Percentiles rank a stretch among this genome's conserved stretches.
Evolutionary conservation across 352 stramenopile genomes (phyloP).

Genomic region (Phytophthora aleatoria): DNA sequence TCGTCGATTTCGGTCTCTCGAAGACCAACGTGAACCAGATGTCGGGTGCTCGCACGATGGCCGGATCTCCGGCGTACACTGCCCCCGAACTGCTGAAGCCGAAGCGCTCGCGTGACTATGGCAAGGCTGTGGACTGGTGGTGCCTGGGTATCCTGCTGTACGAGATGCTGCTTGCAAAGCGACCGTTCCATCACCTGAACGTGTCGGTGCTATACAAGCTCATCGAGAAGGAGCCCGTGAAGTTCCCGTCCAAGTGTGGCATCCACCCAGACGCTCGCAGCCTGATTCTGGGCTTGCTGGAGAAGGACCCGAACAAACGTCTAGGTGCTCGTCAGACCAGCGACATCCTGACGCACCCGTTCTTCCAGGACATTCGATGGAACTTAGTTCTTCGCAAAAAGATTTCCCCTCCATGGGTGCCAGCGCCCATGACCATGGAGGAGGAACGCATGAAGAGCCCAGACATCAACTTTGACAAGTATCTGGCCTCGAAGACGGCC

Average conservation of each 20-base stretch:
- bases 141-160: conserved; percentile 91
- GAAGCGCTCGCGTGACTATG: conserved; percentile 85
- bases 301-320: conserved; percentile 85
- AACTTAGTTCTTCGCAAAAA: conserved; percentile 86
- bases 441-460: conserved; percentile 78
- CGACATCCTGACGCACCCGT: conserved; percentile 84
- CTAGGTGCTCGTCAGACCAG: conserved; percentile 83
- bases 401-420: conserved; percentile 75
- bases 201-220: conserved; percentile 91
- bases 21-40: conserved; percentile 92
- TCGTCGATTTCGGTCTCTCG: conserved; percentile 95
- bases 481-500: conserved; percentile 78
- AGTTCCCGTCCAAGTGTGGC: conserved; percentile 80
- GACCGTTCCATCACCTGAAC: conserved; percentile 92
- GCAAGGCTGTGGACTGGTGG: conserved; percentile 89
- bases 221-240: conserved; percentile 89
- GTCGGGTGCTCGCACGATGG: conserved; percentile 84
- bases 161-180: conserved; percentile 92
- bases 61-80: conserved; percentile 82
- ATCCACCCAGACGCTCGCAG: conserved; percentile 72
- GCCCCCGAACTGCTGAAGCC: conserved; percentile 83
- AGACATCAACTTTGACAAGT: conserved; percentile 89
- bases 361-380: conserved; percentile 83
- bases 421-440: conserved; percentile 67
- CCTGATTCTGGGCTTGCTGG: conserved; percentile 76